Evolutionary conservation across 2,329 filamentous ascomycete species (phyloP).

Genomic region (Trichophyton equinum): DNA sequence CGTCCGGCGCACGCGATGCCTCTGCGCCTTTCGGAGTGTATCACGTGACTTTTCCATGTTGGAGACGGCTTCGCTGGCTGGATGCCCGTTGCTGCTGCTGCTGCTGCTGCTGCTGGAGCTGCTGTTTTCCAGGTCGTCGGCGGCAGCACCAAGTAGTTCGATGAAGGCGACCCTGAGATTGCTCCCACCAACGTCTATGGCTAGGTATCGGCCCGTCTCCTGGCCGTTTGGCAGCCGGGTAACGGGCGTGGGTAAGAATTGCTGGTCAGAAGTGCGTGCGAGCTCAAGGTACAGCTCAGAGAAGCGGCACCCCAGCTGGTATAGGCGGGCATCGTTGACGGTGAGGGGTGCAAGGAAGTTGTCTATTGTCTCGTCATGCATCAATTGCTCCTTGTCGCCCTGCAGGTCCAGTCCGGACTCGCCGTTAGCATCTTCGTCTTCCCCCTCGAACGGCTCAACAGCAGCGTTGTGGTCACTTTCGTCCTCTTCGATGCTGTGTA

Average conservation of each 20-base stretch:
- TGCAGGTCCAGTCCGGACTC: neutral
- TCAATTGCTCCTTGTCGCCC: conserved; percentile 17
- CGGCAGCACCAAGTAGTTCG: conserved; percentile 37
- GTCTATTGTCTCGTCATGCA: conserved; percentile 26
- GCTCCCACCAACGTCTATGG: conserved; percentile 46
- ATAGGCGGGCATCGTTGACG: conserved; percentile 32
- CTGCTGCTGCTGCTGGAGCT: conserved; percentile 2
- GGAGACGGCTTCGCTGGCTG: conserved; percentile 15
- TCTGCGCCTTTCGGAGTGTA: conserved; percentile 35
- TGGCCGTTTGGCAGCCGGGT: conserved; percentile 38
- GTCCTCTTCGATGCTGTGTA: conserved; percentile 3
- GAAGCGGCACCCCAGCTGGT: conserved; percentile 35
- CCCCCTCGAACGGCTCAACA: conserved; percentile 19
- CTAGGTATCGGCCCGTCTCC: conserved; percentile 43
- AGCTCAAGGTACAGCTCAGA: conserved; percentile 34
- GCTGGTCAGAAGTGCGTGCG: conserved; percentile 33
- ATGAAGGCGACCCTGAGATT: conserved; percentile 46
- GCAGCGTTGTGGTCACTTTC: conserved; percentile 6
- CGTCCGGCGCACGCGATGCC: conserved; percentile 35
- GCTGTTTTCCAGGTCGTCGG: conserved; percentile 18
- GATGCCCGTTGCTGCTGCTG: no score
- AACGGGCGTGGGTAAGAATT: conserved; percentile 37
- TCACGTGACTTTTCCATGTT: conserved; percentile 24
- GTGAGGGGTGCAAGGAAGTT: conserved; percentile 31
- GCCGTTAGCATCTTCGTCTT: conserved; percentile 16